Evolutionary conservation across 495 filamentous ascomycete genomes (phyloP).

Genomic region (Podospora tetraspora): DNA sequence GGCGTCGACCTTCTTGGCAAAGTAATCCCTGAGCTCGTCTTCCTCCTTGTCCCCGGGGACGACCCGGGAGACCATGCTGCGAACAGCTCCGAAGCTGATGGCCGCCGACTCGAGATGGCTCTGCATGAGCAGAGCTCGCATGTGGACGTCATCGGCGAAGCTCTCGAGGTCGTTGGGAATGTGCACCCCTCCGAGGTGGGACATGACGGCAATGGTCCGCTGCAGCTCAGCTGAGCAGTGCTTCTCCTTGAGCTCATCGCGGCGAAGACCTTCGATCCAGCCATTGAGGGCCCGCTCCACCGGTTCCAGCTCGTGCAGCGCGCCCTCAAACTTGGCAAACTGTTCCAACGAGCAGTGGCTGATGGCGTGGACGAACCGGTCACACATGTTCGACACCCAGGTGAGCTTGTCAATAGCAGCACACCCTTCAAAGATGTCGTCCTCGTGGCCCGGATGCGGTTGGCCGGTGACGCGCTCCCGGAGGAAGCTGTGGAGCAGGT

Average conservation of each 20-base stretch:
- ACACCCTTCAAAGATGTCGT: slow-evolving; percentile 70
- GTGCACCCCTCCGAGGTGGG: slow-evolving; percentile 76
- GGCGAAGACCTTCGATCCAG: slow-evolving; percentile 78
- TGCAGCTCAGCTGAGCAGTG: slow-evolving; percentile 76
- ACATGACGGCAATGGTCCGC: slow-evolving; percentile 75
- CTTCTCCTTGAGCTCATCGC: slow-evolving; percentile 81
- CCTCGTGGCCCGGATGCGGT: slow-evolving; percentile 52
- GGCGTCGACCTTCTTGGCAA: slow-evolving; percentile 64
- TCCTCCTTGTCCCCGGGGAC: slow-evolving; percentile 48
- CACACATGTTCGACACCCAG: slow-evolving; percentile 76
- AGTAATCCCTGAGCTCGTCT: slow-evolving; percentile 60
- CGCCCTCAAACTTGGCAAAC: slow-evolving; percentile 68
- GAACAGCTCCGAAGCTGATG: slow-evolving; percentile 57
- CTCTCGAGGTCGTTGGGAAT: slow-evolving; percentile 65
- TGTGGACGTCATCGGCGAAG: slow-evolving; percentile 74
- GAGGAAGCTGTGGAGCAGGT: slow-evolving; percentile 70
- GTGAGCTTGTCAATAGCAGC: slow-evolving; percentile 79
- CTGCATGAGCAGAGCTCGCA: slow-evolving; percentile 67
- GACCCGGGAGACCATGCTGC: slow-evolving; percentile 59
- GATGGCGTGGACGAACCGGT: slow-evolving; percentile 75
- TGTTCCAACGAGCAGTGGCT: slow-evolving; percentile 67
- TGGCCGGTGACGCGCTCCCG: slow-evolving; percentile 64
- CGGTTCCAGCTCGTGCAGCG: slow-evolving; percentile 84
- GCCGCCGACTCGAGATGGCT: slow-evolving; percentile 76
- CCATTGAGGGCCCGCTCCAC: slow-evolving; percentile 84